Conservation (phyloP, 148 eudicot genomes). For the Vaccinium darrowii region DNA sequence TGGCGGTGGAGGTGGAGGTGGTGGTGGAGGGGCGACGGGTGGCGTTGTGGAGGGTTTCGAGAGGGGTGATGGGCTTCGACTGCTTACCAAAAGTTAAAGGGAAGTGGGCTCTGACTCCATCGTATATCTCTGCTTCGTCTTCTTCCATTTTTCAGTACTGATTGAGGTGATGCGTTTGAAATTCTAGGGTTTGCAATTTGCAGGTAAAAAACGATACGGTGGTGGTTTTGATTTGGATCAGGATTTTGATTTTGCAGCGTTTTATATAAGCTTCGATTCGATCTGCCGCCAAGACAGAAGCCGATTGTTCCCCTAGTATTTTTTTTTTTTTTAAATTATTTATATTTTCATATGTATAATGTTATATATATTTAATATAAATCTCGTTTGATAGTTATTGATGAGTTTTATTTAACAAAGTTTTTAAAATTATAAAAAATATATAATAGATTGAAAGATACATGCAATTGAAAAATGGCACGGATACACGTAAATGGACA, state of each 20-base stretch:
- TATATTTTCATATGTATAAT: too few relatives aligned
- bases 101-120: slow-evolving; percentile 67
- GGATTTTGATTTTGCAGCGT: background rate
- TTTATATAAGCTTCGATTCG: background rate
- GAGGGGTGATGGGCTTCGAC: slow-evolving; percentile 62
- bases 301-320: background rate
- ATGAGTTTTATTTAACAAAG: too few relatives aligned
- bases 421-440: too few relatives aligned
- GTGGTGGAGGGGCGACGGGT: slow-evolving; percentile 51
- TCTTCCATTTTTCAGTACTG: slow-evolving; percentile 25
- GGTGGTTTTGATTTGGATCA: background rate
- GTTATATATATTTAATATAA: too few relatives aligned
- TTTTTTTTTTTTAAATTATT: too few relatives aligned
- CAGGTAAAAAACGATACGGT: background rate
- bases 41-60: slow-evolving; percentile 68
- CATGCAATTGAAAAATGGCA: too few relatives aligned
- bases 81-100: slow-evolving; percentile 78
- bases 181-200: background rate
- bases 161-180: background rate
- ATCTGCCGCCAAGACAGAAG: background rate
- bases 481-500: too few relatives aligned
- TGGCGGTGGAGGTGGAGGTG: background rate
- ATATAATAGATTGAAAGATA: too few relatives aligned
- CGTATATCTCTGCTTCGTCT: slow-evolving; percentile 71
- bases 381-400: too few relatives aligned